Evolutionary conservation across 257 asterid genomes (phyloP).

Genomic region (Parsonsia alboflavescens): DNA sequence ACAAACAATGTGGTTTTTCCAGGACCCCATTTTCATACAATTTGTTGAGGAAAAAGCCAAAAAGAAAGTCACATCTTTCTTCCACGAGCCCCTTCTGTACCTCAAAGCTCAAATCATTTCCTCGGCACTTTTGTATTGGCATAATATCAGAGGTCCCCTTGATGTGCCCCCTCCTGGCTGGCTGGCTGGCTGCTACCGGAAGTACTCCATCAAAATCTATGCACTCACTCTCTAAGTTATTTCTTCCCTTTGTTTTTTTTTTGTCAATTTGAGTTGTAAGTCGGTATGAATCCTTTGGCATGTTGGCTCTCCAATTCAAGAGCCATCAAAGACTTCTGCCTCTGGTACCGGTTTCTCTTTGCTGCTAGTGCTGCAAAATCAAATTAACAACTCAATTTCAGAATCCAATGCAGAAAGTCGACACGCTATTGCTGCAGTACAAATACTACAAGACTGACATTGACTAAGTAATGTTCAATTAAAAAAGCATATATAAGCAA

Average conservation of each 20-base stretch:
- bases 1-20: slow-evolving; percentile 26
- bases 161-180: slow-evolving; percentile 20
- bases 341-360: slow-evolving; percentile 74
- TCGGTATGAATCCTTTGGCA: slow-evolving; percentile 89
- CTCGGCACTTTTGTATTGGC: slow-evolving; percentile 20
- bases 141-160: slow-evolving; percentile 22
- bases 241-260: no score
- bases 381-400: not conserved
- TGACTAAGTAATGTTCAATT: not conserved
- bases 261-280: slow-evolving; percentile 52
- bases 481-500: no score
- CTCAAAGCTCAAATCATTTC: slow-evolving; percentile 1
- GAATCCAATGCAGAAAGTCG: no score
- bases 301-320: slow-evolving; percentile 99
- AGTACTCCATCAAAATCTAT: slow-evolving; percentile 15
- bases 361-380: slow-evolving; percentile 70
- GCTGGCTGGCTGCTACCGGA: slow-evolving; percentile 2
- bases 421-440: not conserved
- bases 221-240: slow-evolving; percentile 8
- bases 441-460: not conserved
- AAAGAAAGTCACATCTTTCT: slow-evolving; percentile 24
- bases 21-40: slow-evolving; percentile 30
- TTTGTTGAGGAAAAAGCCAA: slow-evolving; percentile 18
- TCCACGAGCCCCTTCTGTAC: slow-evolving; percentile 7
- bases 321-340: slow-evolving; percentile 80